Percentiles rank a stretch among this genome's conserved stretches.
These are phyloP conservation scores for Diaporthe batatas DNA, from an alignment of 2,329 filamentous ascomycete species.

Conservation along the genomic window DNA sequence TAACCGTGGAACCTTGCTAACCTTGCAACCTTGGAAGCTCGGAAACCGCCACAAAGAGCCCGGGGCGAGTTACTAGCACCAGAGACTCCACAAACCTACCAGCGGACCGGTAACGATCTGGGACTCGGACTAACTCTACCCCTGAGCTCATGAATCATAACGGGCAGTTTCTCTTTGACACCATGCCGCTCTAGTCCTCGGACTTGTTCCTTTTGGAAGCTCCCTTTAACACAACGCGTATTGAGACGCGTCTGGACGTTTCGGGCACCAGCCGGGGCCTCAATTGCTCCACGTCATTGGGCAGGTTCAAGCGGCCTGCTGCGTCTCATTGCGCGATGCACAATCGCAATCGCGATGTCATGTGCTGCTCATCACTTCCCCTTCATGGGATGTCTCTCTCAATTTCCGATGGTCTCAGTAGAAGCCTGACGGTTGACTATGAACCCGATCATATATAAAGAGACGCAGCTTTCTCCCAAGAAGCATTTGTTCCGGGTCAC, in stretches of 20 bases:
- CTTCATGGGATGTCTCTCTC: background rate
- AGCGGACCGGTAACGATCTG: background rate
- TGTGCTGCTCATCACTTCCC: background rate
- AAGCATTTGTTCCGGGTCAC: background rate
- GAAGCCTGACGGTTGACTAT: background rate
- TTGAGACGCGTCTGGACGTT: background rate
- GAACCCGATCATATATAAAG: background rate
- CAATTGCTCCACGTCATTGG: background rate
- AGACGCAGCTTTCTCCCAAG: background rate
- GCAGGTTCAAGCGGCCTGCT: background rate
- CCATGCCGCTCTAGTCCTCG: background rate
- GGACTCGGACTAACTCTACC: background rate
- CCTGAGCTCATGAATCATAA: constrained; percentile 1
- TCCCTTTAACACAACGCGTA: background rate
- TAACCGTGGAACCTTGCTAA: no score
- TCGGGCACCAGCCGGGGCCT: background rate
- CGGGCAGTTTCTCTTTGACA: background rate
- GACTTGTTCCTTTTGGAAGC: background rate
- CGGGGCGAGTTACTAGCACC: background rate
- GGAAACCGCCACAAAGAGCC: background rate
- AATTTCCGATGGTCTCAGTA: background rate
- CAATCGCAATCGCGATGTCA: constrained; percentile 12
- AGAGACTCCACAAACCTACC: background rate
- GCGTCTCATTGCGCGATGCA: background rate
- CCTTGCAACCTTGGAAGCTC: no score